Evolutionary conservation across 148 eudicot genomes (phyloP), one percentile per base, ranked within the genome.

Genomic region (Cornus kousa): DNA sequence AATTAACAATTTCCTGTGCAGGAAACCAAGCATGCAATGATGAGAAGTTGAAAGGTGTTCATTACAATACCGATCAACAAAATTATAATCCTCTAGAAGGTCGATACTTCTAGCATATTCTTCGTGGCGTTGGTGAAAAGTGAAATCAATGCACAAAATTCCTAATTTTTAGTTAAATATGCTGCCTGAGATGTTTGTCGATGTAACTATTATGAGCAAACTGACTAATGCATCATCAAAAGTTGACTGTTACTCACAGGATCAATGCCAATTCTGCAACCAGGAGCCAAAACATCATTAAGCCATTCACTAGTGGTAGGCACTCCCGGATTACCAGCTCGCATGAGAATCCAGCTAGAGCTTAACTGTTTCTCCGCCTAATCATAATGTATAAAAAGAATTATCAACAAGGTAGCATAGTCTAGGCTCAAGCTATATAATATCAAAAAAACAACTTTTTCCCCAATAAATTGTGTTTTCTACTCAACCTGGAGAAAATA

Each of bases 231-330:
- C 35, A 72, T 24, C 17, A 50, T 74, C 67, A 46, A 40, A 69
- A 67, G 35, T 76, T 37, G 59, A 77, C 70, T 77, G 66, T 81
- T 78, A 86, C 99, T 93, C 89, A 96, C 99, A 87, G 99, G 99
- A 85, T 96, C 99, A 59, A 96, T 93, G 81, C 98, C 99, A 74
- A 96, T 89, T 88, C 88, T 96, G 90, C 91, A 89, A 72, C 95
- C 99, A 71, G 99, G 94, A 82, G 92, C 80, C 74, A 96, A 81
- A 78, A 91, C 87, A 81, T 91, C 87, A 80, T 89, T 89, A 79
- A 96, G 99, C 99, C 99, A 96, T 88, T 96, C 95, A 83, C 91
- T 81, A 83, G 91, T 80, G 65, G 90, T 86, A 71, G 99, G 99
- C 70, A 96, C 98, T 70, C 98, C 99, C 78, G 78, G 55, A 81